Percentiles rank a stretch among this genome's conserved stretches.
Conservation (phyloP, 2,329 filamentous ascomycete genomes). For the Pestalotiopsis sp. region DNA sequence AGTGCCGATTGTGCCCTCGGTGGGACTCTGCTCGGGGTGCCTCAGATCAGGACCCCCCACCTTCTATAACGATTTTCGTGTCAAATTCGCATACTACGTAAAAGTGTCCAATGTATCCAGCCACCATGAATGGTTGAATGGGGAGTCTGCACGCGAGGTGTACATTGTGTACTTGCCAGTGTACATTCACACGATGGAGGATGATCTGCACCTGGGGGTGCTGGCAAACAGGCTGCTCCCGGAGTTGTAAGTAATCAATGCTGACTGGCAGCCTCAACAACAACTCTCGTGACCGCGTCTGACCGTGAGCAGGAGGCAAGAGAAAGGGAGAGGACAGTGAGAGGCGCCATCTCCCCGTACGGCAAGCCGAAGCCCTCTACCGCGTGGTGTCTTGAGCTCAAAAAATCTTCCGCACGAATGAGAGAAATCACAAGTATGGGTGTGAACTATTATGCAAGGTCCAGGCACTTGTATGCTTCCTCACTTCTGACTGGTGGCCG, state of each 20-base stretch:
- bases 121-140: too few relatives aligned
- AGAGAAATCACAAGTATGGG: neutral
- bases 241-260: neutral
- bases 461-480: neutral
- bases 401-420: neutral
- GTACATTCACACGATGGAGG: neutral
- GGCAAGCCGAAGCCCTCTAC: neutral
- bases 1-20: neutral
- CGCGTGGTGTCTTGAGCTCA: neutral
- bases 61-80: neutral
- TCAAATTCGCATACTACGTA: neutral
- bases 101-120: neutral
- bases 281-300: neutral
- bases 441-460: neutral
- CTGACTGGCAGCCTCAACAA: neutral
- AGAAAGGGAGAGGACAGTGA: neutral
- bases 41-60: neutral
- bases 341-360: neutral
- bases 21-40: neutral
- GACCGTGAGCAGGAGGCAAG: neutral
- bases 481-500: neutral
- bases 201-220: neutral
- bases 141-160: neutral
- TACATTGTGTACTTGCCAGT: neutral
- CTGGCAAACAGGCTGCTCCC: neutral